Evolutionary conservation across 2,329 filamentous ascomycete species (phyloP), one percentile per base, ranked within the genome.

Genomic region (Apiospora hydei): DNA sequence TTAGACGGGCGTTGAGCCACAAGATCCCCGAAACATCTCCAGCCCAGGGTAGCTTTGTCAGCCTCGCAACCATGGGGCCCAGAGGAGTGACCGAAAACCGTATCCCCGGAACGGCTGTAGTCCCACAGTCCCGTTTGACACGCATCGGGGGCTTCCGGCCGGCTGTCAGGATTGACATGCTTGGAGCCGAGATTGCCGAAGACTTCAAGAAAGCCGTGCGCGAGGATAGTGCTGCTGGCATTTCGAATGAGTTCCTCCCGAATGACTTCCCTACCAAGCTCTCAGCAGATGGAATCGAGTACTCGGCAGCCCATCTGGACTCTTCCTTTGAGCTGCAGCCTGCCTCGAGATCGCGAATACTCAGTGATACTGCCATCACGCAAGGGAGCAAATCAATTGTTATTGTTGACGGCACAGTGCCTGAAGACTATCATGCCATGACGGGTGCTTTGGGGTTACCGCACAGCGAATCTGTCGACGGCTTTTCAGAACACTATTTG

Each of bases 351-450:
- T 82, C 72, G 72, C 82, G 87, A 64, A 86, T 87, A 1, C 76
- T 80, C 16, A 90, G 88, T 74, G 88, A 90, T 73, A 84, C 85
- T 76, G 88, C 82, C 7, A 89, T 96, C 64, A 96, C 94, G 0
- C 87, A 87, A 14, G 93, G 94, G n/a, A 97, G 94, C 85, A 92
- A 95, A 78, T 97, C 94, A 0, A 97, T 98, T 75, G 88, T 98
- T 71, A 97, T 98, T 78, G 90, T 97, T 47, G 94, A 97, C 72
- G 90, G 90, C 44, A 92, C 91, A 0, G 76, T 87, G 21, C 83
- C 86, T 0, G 83, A 84, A 6, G 83, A 89, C 11, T 80, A 86
- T n/a, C 82, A 86, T 0, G 75, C 83, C 13, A 88, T 90, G 87
- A 85, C 87, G 11, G 88, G 85, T 11, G 84, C 84, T 46, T 77